Conservation (phyloP, 768 basidiomycete species). For the Tricholoma flavovirens region DNA sequence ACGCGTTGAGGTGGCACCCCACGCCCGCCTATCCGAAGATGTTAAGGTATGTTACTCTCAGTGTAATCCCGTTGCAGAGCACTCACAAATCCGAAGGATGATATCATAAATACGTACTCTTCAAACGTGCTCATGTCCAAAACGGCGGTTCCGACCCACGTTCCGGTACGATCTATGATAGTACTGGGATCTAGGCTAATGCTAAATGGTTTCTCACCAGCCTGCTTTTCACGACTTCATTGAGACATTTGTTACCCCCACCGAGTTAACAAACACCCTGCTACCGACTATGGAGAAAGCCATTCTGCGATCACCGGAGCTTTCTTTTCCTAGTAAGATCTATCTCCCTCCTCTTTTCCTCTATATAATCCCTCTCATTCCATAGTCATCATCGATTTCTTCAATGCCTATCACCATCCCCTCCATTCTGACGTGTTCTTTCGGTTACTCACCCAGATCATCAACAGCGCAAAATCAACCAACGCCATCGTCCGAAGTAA, state of each 20-base stretch:
- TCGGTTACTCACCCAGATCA: conserved; percentile 48
- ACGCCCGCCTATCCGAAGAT: conserved; percentile 37
- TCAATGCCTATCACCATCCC: conserved; percentile 46
- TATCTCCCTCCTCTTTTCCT: background rate
- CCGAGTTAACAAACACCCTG: conserved; percentile 48
- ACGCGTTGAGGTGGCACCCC: conserved; percentile 37
- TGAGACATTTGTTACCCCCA: conserved; percentile 38
- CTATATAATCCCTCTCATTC: background rate
- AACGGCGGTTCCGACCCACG: conserved; percentile 50
- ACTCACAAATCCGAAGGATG: conserved; percentile 32
- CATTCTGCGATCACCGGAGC: conserved; percentile 76
- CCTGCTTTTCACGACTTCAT: conserved; percentile 61
- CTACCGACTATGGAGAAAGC: conserved; percentile 78
- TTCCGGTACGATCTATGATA: conserved; percentile 38
- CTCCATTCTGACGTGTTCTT: conserved; percentile 45
- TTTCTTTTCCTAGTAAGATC: conserved; percentile 55
- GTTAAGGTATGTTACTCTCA: conserved; percentile 35
- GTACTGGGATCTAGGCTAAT: background rate
- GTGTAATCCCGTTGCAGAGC: background rate
- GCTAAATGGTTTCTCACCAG: conserved; percentile 25
- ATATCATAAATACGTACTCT: conserved; percentile 55
- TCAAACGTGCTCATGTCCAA: conserved; percentile 65
- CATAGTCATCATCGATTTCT: conserved; percentile 55
- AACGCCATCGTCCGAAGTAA: conserved; percentile 55
- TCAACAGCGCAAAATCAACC: conserved; percentile 71